phyloP scores from a whole-genome alignment of 1,284 basidiomycete species.

The Cutaneotrichosporon dermatis region DNA sequence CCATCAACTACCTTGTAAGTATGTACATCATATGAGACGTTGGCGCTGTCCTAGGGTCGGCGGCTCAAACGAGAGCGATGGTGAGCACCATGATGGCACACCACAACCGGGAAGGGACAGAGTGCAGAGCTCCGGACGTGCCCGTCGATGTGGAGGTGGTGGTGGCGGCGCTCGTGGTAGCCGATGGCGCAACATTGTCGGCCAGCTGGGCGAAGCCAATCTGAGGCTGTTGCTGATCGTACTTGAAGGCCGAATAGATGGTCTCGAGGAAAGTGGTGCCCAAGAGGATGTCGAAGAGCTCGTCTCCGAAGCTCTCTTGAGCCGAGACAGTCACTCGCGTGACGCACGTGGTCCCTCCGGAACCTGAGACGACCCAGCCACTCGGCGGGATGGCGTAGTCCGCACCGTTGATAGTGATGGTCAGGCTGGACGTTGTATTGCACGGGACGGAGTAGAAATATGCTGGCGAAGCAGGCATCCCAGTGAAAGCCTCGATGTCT shows the following conservation, averaged over 20 bases:
- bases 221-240: background rate
- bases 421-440: background rate
- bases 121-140: no score
- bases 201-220: constrained; percentile 2
- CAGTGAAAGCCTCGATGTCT: background rate
- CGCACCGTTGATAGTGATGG: background rate
- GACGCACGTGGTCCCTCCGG: background rate
- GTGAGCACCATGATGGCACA: no score
- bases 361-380: background rate
- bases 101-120: no score
- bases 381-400: background rate
- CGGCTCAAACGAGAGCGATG: no score
- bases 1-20: no score
- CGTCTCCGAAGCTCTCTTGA: background rate
- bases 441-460: background rate
- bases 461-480: background rate
- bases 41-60: no score
- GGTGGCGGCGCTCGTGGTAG: no score
- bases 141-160: no score
- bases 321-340: background rate
- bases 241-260: background rate
- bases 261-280: background rate
- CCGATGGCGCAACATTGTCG: background rate
- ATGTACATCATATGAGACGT: no score
- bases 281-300: background rate